Percentiles rank a stretch among this genome's conserved stretches.
Conservation (phyloP, 192 early-diverging fungal species). For the Umbelopsis ramanniana region DNA sequence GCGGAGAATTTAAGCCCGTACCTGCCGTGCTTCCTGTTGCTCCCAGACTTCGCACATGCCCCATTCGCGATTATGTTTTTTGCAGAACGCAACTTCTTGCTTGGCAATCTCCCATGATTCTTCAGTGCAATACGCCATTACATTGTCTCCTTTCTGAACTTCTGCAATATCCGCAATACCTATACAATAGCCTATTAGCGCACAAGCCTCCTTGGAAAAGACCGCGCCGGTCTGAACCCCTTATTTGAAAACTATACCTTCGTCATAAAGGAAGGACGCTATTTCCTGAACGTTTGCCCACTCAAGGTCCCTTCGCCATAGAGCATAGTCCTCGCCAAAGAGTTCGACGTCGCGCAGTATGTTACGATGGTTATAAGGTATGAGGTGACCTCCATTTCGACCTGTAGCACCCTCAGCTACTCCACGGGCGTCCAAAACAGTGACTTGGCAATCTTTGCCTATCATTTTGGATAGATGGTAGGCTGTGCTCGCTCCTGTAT, state of each 20-base stretch:
- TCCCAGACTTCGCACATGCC: constrained; percentile 7
- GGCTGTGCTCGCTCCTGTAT: constrained; percentile 6
- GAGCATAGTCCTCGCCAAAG: constrained; percentile 2
- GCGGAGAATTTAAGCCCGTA: not conserved
- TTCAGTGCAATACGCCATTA: constrained; percentile 17
- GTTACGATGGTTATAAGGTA: constrained; percentile 15
- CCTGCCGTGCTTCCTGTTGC: not conserved
- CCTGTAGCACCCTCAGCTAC: constrained; percentile 11
- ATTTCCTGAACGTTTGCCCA: constrained; percentile 11
- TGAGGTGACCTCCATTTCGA: constrained; percentile 9
- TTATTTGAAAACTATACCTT: not conserved
- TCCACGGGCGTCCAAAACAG: constrained; percentile 2
- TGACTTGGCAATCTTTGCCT: not conserved
- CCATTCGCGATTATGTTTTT: constrained; percentile 14
- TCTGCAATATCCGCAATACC: constrained; percentile 10
- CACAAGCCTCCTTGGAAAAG: too few relatives aligned
- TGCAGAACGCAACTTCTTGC: not conserved
- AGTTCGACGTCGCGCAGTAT: constrained; percentile 4
- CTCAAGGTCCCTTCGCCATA: constrained; percentile 12
- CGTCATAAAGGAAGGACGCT: not conserved
- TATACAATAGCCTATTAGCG: not conserved
- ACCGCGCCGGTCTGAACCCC: too few relatives aligned
- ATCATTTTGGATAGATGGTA: constrained; percentile 2
- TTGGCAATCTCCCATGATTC: not conserved
- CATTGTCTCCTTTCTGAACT: constrained; percentile 14